Conservation (phyloP, 805 yeast species). For the Metschnikowia reukaufii region DNA sequence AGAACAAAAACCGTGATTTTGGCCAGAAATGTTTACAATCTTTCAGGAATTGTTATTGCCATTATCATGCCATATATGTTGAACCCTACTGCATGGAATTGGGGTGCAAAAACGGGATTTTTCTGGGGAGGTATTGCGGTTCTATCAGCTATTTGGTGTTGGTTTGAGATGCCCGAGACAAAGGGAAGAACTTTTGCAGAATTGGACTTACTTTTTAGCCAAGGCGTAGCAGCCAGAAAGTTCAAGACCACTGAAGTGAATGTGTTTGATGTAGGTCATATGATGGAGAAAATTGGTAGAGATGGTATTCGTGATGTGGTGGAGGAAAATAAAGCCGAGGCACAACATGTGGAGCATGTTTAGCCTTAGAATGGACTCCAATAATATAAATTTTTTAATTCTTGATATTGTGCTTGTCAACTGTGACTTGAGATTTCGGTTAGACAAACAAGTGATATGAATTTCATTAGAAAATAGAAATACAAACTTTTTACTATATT, state of each 20-base stretch:
- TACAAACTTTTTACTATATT: background rate
- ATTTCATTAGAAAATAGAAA: no score
- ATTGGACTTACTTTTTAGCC: conserved; percentile 53
- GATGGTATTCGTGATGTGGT: conserved; percentile 34
- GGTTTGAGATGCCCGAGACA: conserved; percentile 60
- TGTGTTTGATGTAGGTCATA: conserved; percentile 38
- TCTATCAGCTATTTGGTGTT: conserved; percentile 40
- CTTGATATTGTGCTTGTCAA: no score
- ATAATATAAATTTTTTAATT: no score
- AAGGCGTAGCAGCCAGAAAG: conserved; percentile 42
- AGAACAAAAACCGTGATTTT: conserved; percentile 39
- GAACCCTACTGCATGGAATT: conserved; percentile 46
- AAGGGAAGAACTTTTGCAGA: conserved; percentile 59
- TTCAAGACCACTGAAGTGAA: conserved; percentile 41
- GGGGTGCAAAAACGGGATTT: conserved; percentile 47
- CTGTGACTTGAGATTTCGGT: no score
- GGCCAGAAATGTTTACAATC: conserved; percentile 40
- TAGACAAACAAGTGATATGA: no score
- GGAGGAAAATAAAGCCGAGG: conserved; percentile 20
- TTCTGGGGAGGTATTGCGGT: conserved; percentile 45
- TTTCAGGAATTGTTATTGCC: conserved; percentile 33
- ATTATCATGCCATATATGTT: conserved; percentile 43
- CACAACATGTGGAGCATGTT: conserved; percentile 18
- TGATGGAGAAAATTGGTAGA: conserved; percentile 38
- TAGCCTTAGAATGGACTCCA: no score